Base-by-base conservation (phyloP, 805 yeast genomes). In the Spathaspora sp. region DNA sequence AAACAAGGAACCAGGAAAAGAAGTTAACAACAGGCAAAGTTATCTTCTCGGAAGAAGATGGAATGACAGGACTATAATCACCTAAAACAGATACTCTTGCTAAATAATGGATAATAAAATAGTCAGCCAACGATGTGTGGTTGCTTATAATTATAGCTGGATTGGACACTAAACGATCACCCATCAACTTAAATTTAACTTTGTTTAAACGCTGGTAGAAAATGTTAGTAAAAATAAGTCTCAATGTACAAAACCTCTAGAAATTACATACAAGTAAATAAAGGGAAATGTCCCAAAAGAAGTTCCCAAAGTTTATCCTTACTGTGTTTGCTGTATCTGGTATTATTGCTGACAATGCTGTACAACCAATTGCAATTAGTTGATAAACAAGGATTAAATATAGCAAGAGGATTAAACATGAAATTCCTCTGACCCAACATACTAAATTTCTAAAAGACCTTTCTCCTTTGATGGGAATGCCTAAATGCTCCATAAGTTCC, bases 91-190 rank as follows among this genome's bases (percentile, higher is more conserved):
- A 46, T 53, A 58, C 42, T 44, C 65, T 63, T 0, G 81, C 73
- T 46, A 80, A 58, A 49, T 67, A 68, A 1, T 75, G 72, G 32
- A 88, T 67, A 19, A 86, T 67, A 18, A 83, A 60, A 62, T 84
- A 82, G 63, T 90, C 97, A 12, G 82, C 78, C 8, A 86, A 58
- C 0, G 94, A 85, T 48, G 75, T 75, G 63, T 90, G 97, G 60
- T 89, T 90, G 48, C 81, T 67, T 39, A 76, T 44, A n/a, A 73
- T 49, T 23, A 70, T 53, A 23, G 79, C 72, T 12, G 78, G 63
- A 50, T 67, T 73, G 28, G 69, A 47, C 42, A 57, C 60, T 44
- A 76, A 49, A 14, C 46, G 42, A 52, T 79, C 85, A 12, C 83
- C 87, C 11, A 68, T 52, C 0, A 80, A 54, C 18, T 62, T 59